Conservation (phyloP, 202 grass and related monocot genomes). For the Panicum hallii region DNA sequence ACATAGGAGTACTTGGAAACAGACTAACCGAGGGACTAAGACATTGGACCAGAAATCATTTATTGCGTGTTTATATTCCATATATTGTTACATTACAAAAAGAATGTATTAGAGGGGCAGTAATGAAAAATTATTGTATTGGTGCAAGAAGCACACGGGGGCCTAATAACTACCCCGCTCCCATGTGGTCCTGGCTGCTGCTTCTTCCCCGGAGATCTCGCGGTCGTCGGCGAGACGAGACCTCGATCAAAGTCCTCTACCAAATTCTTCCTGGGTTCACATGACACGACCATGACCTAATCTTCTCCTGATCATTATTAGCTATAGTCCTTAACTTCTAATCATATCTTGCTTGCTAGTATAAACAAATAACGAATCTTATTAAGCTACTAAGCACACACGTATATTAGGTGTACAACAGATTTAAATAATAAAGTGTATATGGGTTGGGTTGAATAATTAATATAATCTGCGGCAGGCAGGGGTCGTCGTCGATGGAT, state of each 20-base stretch:
- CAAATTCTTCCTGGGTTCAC: conserved; percentile 36
- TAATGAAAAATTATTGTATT: neutral
- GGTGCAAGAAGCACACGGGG: neutral
- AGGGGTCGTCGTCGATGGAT: neutral
- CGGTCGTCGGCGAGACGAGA: conserved; percentile 22
- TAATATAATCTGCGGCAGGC: neutral
- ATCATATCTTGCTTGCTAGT: neutral
- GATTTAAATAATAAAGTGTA: neutral
- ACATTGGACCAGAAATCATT: neutral
- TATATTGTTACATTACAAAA: conserved; percentile 1
- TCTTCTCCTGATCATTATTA: conserved; percentile 28
- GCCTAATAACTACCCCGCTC: neutral
- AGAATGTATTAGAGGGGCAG: conserved; percentile 17
- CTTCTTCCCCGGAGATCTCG: conserved; percentile 11
- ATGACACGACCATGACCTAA: conserved; percentile 37
- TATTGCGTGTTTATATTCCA: neutral
- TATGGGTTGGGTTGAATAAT: neutral
- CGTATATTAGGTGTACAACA: neutral
- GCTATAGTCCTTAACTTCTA: neutral
- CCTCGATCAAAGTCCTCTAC: conserved; percentile 28
- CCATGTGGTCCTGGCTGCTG: conserved; percentile 39
- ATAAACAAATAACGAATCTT: conserved; percentile 52
- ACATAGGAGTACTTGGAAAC: neutral
- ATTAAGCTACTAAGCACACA: neutral
- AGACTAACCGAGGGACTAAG: neutral